Conservation (phyloP, 345 rosid genomes). For the Hibiscus tridactylites region DNA sequence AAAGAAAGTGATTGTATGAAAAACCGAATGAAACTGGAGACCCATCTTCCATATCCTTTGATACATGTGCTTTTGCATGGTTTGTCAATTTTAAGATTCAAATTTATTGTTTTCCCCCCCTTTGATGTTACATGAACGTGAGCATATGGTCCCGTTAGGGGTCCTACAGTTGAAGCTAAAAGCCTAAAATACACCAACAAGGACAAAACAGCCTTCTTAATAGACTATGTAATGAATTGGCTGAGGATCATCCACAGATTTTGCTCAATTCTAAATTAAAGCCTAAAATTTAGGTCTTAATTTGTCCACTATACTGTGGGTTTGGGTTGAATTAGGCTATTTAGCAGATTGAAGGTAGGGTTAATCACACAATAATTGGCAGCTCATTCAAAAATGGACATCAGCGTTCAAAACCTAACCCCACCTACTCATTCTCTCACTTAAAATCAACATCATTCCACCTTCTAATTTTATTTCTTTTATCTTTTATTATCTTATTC, state of each 20-base stretch:
- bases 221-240: no score
- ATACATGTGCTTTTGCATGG: neutral
- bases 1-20: neutral
- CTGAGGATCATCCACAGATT: no score
- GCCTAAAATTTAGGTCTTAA: neutral
- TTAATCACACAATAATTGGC: slow-evolving; percentile 8
- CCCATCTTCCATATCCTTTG: neutral
- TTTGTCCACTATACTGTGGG: neutral
- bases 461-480: neutral
- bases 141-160: slow-evolving; percentile 3
- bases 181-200: neutral
- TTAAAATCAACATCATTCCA: neutral
- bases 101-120: neutral
- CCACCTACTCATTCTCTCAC: slow-evolving; percentile 14
- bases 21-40: neutral
- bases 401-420: slow-evolving; percentile 20
- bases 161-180: neutral
- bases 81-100: neutral
- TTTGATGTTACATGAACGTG: neutral
- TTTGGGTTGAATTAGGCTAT: neutral
- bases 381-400: neutral
- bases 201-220: neutral
- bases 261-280: neutral
- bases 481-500: no score
- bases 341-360: neutral